Base-by-base conservation (phyloP, 306 rosid genomes). In the Quercus aquifolioides region DNA sequence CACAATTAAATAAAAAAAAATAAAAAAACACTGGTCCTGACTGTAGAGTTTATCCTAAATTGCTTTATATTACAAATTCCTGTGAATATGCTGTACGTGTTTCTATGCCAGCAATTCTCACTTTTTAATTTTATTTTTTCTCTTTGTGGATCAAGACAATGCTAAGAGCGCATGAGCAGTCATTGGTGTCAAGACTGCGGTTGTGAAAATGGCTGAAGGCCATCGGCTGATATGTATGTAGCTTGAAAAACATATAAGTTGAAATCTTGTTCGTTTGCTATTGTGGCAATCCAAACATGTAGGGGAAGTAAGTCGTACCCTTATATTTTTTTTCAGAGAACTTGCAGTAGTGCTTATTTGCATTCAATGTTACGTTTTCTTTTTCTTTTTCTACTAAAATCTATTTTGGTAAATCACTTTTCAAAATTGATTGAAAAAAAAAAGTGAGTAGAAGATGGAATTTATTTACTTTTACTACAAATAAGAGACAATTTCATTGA, bases 11-110 rank as follows among this genome's bases (percentile, higher is more conserved):
- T 78, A 41, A 63, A 75, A 78, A 78, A 87, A 28, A 28, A 28
- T 73, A 79, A 86, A n/a, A n/a, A n/a, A n/a, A 59, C 63, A 73
- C 23, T 84, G 81, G 72, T 68, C 68, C 74, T 80, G 84, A 70
- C 81, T 78, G 46, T 2, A 70, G 75, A 63, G 71, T 74, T 28
- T 51, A 57, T 72, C 75, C 31, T 41, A 65, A 30, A 18, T 73
- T 71, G 64, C 43, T n/a, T 67, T 17, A n/a, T 20, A 12, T 80
- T 65, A 49, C 60, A 3, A 75, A 41, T 35, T 73, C 41, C 3
- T 74, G 75, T 84, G 80, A 86, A 84, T 85, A 75, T 79, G 73
- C 68, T 76, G 72, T 65, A 65, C 3, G 17, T 17, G 19, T 31
- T 65, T 65, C 21, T 6, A 17, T 13, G 43, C 70, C 21, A 28